Evolutionary conservation across 768 basidiomycete species (phyloP).

Genomic region (Russula lepida): DNA sequence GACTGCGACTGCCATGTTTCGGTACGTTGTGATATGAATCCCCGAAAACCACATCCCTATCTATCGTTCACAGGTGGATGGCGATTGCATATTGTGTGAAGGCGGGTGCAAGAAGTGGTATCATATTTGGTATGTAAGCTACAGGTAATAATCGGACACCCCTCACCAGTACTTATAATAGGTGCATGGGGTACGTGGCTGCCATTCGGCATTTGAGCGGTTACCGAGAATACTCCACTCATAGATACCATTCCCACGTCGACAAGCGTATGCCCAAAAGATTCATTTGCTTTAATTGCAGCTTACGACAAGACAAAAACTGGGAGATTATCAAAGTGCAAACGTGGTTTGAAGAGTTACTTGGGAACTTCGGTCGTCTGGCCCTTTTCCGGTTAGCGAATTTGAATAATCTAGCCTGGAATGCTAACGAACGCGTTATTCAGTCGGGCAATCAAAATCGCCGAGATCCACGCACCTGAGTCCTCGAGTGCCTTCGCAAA

Average conservation of each 20-base stretch:
- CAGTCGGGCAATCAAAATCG: constrained; percentile 64
- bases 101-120: constrained; percentile 67
- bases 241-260: constrained; percentile 52
- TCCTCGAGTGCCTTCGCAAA: constrained; percentile 46
- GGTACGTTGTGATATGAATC: constrained; percentile 29
- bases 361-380: constrained; percentile 58
- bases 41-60: background rate
- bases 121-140: constrained; percentile 55
- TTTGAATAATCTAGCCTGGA: background rate
- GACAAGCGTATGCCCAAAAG: constrained; percentile 51
- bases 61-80: constrained; percentile 40
- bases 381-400: constrained; percentile 54
- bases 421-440: background rate
- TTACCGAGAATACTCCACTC: background rate
- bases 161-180: constrained; percentile 26
- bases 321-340: constrained; percentile 60
- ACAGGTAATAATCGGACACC: background rate
- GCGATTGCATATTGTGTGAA: constrained; percentile 51
- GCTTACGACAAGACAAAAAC: constrained; percentile 37
- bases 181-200: constrained; percentile 51
- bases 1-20: constrained; percentile 64
- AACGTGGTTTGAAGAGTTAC: constrained; percentile 48
- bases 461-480: constrained; percentile 41
- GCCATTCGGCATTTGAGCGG: background rate
- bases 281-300: constrained; percentile 70